Percentiles rank a stretch among this genome's conserved stretches.
Evolutionary conservation across 495 filamentous ascomycete species (phyloP).

Genomic region (Arthonia radiata): DNA sequence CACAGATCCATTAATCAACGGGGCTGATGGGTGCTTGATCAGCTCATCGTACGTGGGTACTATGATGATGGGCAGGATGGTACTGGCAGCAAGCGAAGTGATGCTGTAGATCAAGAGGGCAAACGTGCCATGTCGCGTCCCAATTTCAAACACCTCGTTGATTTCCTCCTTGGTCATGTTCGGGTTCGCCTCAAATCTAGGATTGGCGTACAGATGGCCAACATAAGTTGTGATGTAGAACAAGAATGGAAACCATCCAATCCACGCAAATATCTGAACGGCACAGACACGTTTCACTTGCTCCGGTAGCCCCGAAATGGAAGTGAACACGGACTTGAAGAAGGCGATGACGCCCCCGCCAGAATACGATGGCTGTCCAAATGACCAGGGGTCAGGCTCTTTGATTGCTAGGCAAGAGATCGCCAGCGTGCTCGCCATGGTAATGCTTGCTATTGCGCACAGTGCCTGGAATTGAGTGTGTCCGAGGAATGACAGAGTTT

Average conservation of each 20-base stretch:
- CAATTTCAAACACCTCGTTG: slow-evolving; percentile 53
- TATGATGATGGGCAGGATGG: slow-evolving; percentile 60
- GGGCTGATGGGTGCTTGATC: slow-evolving; percentile 2
- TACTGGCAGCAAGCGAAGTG: slow-evolving; percentile 51
- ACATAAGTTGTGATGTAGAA: slow-evolving; percentile 87
- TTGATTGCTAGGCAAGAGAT: slow-evolving; percentile 38
- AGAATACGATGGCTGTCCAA: slow-evolving; percentile 30
- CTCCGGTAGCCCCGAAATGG: slow-evolving; percentile 47
- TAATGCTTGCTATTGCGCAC: slow-evolving; percentile 53
- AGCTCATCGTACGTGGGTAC: slow-evolving; percentile 42
- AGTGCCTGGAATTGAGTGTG: slow-evolving; percentile 75
- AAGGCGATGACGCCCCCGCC: slow-evolving; percentile 45
- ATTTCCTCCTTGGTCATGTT: slow-evolving; percentile 49
- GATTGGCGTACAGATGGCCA: slow-evolving; percentile 69
- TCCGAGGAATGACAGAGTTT: slow-evolving; percentile 46
- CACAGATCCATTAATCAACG: slow-evolving; percentile 6
- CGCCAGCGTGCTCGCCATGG: slow-evolving; percentile 36
- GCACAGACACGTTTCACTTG: slow-evolving; percentile 64
- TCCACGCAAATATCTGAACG: slow-evolving; percentile 76
- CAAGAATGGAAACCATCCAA: slow-evolving; percentile 85
- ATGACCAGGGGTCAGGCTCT: slow-evolving; percentile 57
- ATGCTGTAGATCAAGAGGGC: slow-evolving; percentile 72
- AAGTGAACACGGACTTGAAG: slow-evolving; percentile 51
- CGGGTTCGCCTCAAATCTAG: slow-evolving; percentile 47
- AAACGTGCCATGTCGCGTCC: slow-evolving; percentile 59